Base-by-base conservation (phyloP, 2,329 filamentous ascomycete genomes). In the Hypoxylon sp. region DNA sequence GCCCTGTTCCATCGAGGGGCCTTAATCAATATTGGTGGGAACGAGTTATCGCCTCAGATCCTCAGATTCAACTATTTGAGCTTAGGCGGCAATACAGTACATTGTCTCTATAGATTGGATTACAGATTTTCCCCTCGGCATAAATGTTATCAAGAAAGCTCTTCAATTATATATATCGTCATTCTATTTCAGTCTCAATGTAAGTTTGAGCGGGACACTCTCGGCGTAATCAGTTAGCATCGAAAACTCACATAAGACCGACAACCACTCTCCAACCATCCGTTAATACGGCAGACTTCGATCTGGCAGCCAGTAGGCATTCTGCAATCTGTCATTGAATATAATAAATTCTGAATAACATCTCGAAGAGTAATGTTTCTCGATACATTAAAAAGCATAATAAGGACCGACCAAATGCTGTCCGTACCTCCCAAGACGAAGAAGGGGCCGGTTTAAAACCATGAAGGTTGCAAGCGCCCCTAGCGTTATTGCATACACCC, bases 131-230 rank as follows among this genome's bases (percentile, higher is more conserved):
- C 27, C n/a, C 64, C 67, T n/a, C 46, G 11, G 14, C 67, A 25
- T 57, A 71, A 19, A 61, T 55, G 2, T 11, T 47, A 25, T 69
- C 64, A 5, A 71, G 59, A 11, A 29, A 27, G 6, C 27, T 46
- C 51, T 70, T 69, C 21, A 71, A 60, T 30, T 64, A 68, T 21
- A 34, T 5, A 3, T 64, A 67, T n/a, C n/a, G 27, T 71, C 60
- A 27, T 65, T 64, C 30, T 71, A 71, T 46, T 57, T 70, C 48
- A 65, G 63, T 39, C 61, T 65, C 45, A 71, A 41, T 9, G 70
- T 54, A 12, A 64, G 43, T 23, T 70, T 50, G 54, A 43, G 19
- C 16, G 51, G 29, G 63, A 14, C 45, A 55, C 45, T 45, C 16
- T 32, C 7, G 27, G 29, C 8, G 39, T 7, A 16, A 25, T 45